Base-by-base conservation (phyloP, 805 yeast genomes). In the Saccharomycopsis microspora region DNA sequence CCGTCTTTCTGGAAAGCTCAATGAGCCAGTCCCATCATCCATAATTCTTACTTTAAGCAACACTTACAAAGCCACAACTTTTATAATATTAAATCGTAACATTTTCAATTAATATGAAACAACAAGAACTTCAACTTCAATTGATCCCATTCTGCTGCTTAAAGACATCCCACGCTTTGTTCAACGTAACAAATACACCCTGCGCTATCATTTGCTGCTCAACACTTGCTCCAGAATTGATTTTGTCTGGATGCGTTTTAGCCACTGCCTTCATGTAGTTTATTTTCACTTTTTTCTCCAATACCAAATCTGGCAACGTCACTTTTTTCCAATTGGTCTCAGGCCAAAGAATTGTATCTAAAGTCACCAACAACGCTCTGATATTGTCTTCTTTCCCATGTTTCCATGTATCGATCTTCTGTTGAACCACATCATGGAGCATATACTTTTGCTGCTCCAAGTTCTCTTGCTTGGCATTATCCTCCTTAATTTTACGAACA, bases 181-280 rank as follows among this genome's bases (percentile, higher is more conserved):
- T 90, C 52, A 93, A 67, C 0, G 80, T 71, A 38, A 88, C 83
- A 60, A 93, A 93, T 0, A 90, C 90, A 29, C 78, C 79, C 56
- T 89, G 90, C 10, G 97, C 93, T 42, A 90, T 71, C 81, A 90
- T 75, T 60, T 82, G 81, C 48, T 77, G 76, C 57, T 87, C 94
- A 4, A 79, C 67, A 5, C 80, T 67, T 1, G 82, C 76, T 28
- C 64, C 63, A n/a, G 64, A 59, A 5, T 78, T 68, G 29, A 89
- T 67, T 62, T 93, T 93, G 63, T 93, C 99, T 0, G 86, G 75
- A 62, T 89, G 89, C 4, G 97, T 96, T 36, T 79, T 72, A 1
- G 97, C 84, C 54, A 93, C 85, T 3, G 96, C 84, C 63, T 82
- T 85, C 95, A 93, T 89, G 11, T 93, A 93, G 19, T 71, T 70